Conservation (phyloP, 371 early-diverging fungal species). For the Mucor irregularis region DNA sequence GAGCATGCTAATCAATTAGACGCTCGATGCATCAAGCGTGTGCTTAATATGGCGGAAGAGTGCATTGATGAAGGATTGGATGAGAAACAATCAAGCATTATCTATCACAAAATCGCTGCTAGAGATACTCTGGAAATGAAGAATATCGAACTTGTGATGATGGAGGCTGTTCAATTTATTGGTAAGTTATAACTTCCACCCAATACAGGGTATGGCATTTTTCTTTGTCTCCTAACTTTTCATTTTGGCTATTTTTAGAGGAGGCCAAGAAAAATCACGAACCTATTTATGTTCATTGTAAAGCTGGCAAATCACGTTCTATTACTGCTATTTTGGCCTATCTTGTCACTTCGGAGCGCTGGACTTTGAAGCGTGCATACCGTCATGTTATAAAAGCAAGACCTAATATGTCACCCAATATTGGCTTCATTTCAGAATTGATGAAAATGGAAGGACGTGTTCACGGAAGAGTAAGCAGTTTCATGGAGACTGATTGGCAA, state of each 20-base stretch:
- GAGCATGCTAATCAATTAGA: constrained; percentile 54
- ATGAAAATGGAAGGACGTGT: constrained; percentile 72
- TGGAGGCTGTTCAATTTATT: constrained; percentile 60
- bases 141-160: constrained; percentile 60
- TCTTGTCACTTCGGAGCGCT: constrained; percentile 64
- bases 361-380: constrained; percentile 76
- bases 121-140: constrained; percentile 65
- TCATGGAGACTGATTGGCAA: constrained; percentile 47
- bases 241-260: constrained; percentile 26
- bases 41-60: constrained; percentile 68
- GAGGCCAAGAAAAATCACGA: constrained; percentile 47
- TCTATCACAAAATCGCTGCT: constrained; percentile 60
- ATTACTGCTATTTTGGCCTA: constrained; percentile 80
- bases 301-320: constrained; percentile 83
- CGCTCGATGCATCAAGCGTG: constrained; percentile 46
- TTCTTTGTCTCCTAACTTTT: neutral
- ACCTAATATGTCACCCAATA: constrained; percentile 79
- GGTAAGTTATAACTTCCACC: constrained; percentile 54
- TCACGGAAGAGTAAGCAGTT: constrained; percentile 53
- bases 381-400: constrained; percentile 69
- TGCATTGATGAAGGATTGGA: constrained; percentile 53
- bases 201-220: neutral
- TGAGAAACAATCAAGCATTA: constrained; percentile 8
- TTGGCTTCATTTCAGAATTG: constrained; percentile 82
- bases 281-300: constrained; percentile 83